phyloP scores from a whole-genome alignment of 2,329 filamentous ascomycete species.

The Cladobotryum mycophilum region DNA sequence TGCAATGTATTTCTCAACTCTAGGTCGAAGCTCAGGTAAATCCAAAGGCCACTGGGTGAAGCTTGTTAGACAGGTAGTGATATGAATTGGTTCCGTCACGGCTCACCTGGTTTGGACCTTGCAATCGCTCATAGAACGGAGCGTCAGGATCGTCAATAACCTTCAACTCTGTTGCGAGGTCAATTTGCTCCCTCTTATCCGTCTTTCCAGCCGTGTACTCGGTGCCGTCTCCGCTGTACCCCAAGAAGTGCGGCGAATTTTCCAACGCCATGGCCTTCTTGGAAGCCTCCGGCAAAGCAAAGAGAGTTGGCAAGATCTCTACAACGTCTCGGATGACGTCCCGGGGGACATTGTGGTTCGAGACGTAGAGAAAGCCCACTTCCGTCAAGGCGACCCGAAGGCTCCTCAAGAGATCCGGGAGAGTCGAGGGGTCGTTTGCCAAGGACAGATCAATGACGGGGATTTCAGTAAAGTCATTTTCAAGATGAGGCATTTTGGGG shows the following conservation, averaged over 20 bases:
- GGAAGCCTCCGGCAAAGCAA: conserved; percentile 29
- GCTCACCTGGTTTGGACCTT: conserved; percentile 43
- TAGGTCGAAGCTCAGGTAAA: conserved; percentile 27
- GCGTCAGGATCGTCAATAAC: conserved; percentile 26
- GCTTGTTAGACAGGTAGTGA: not conserved
- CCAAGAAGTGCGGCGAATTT: conserved; percentile 55
- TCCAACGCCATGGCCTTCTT: conserved; percentile 38
- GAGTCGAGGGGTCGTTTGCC: conserved; percentile 28
- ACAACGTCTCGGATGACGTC: conserved; percentile 32
- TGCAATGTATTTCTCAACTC: conserved; percentile 43
- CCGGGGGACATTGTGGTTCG: conserved; percentile 40
- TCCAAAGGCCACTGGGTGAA: conserved; percentile 35
- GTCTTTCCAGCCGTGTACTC: conserved; percentile 48
- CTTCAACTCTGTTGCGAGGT: conserved; percentile 50
- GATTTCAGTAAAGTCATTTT: conserved; percentile 31
- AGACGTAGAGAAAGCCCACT: conserved; percentile 48
- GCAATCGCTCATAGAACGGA: conserved; percentile 36
- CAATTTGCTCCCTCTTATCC: conserved; percentile 53
- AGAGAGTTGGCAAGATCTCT: conserved; percentile 36
- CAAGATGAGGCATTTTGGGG: not conserved
- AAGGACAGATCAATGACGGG: conserved; percentile 45
- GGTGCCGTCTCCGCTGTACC: conserved; percentile 49
- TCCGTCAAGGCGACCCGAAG: conserved; percentile 43
- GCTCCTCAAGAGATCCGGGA: conserved; percentile 31
- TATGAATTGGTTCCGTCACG: not conserved